A percentile compares a stretch with the other conserved stretches of the same genome.
These are phyloP conservation scores for Teunomyces panamensis DNA, from an alignment of 805 yeast genomes.

Conservation along the genomic window DNA sequence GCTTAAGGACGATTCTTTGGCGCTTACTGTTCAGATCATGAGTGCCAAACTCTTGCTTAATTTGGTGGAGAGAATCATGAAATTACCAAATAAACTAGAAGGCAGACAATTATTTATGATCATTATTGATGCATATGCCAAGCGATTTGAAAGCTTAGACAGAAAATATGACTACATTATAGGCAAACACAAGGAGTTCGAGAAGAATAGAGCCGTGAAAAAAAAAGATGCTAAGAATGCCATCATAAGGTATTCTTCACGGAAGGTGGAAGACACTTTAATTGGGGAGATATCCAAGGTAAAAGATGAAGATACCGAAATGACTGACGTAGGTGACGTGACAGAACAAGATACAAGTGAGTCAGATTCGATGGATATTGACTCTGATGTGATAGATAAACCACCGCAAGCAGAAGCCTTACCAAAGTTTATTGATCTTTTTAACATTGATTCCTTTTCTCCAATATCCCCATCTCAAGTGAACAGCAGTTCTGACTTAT, in stretches of 20 bases:
- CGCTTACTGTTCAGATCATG: conserved; percentile 92
- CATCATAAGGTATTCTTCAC: conserved; percentile 35
- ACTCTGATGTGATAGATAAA: conserved; percentile 5
- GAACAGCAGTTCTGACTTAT: conserved; percentile 55
- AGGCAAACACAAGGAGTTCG: conserved; percentile 55
- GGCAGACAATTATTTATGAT: conserved; percentile 80
- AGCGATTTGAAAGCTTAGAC: conserved; percentile 74
- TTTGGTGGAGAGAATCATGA: conserved; percentile 83
- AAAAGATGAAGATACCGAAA: conserved; percentile 30
- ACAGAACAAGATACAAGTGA: neutral
- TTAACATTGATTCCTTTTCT: conserved; percentile 35
- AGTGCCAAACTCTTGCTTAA: conserved; percentile 87
- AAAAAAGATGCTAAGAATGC: conserved; percentile 44
- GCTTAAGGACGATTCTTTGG: conserved; percentile 75
- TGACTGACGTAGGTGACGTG: conserved; percentile 13
- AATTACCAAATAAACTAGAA: conserved; percentile 76
- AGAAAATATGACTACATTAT: conserved; percentile 65
- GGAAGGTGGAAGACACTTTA: conserved; percentile 15
- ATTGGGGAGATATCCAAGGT: conserved; percentile 20
- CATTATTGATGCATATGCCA: conserved; percentile 84
- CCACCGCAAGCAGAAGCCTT: conserved; percentile 26
- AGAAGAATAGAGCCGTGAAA: conserved; percentile 36
- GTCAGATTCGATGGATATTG: conserved; percentile 12
- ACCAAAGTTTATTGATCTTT: conserved; percentile 21
- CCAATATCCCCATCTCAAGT: conserved; percentile 62